A percentile compares a stretch with the other conserved stretches of the same genome.
Conservation (phyloP, 2,329 filamentous ascomycete species). For the Zasmidium citrigriseum region DNA sequence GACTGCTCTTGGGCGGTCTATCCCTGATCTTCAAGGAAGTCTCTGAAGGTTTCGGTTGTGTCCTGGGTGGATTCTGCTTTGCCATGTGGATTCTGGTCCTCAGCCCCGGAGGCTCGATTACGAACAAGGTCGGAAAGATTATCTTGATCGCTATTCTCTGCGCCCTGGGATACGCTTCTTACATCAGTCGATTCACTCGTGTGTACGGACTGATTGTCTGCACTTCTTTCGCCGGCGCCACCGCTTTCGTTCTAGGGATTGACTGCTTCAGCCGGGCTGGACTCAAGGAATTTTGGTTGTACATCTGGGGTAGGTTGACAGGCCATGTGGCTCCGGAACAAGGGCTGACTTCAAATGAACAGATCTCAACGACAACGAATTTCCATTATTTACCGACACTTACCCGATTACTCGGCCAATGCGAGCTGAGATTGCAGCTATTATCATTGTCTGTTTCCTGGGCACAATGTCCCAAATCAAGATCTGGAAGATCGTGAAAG, state of each 20-base stretch:
- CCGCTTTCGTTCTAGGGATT: slow-evolving; percentile 76
- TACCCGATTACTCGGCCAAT: slow-evolving; percentile 89
- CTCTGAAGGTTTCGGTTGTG: slow-evolving; percentile 79
- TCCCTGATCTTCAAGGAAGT: slow-evolving; percentile 81
- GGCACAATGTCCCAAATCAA: slow-evolving; percentile 83
- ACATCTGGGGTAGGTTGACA: slow-evolving; percentile 69
- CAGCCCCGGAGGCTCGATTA: slow-evolving; percentile 72
- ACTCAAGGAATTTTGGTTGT: slow-evolving; percentile 94
- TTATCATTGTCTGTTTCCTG: slow-evolving; percentile 71
- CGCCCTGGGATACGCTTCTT: slow-evolving; percentile 67
- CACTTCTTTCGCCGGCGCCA: slow-evolving; percentile 81
- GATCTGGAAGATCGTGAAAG: slow-evolving; percentile 77
- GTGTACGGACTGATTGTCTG: slow-evolving; percentile 74
- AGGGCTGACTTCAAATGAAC: slow-evolving; percentile 17
- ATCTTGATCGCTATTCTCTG: slow-evolving; percentile 77
- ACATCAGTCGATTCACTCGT: slow-evolving; percentile 76
- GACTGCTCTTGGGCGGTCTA: slow-evolving; percentile 70
- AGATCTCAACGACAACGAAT: slow-evolving; percentile 74
- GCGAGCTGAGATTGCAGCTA: slow-evolving; percentile 77
- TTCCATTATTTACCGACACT: slow-evolving; percentile 72
- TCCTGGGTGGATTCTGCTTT: slow-evolving; percentile 82
- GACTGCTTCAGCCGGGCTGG: slow-evolving; percentile 91
- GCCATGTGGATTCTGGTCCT: slow-evolving; percentile 89
- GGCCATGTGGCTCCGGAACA: not conserved
- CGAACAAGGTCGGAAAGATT: slow-evolving; percentile 61